Conservation (phyloP, 177 flowering plant species). For the Vitis hybrid region DNA sequence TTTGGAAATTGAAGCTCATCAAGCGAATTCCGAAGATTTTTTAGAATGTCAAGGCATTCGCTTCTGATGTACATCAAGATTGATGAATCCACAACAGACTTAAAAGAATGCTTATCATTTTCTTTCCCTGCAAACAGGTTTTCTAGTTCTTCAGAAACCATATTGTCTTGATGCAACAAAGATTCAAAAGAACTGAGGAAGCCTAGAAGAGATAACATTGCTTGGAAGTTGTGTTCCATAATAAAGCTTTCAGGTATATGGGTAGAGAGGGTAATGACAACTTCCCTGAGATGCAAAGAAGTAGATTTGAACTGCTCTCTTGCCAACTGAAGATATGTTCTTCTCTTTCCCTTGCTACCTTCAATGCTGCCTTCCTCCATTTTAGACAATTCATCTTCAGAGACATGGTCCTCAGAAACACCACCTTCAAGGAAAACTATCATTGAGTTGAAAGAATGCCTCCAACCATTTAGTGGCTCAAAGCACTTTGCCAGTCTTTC, state of each 20-base stretch:
- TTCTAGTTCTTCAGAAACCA: conserved; percentile 36
- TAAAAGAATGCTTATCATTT: not conserved
- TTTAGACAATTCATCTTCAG: conserved; percentile 35
- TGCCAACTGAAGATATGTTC: conserved; percentile 36
- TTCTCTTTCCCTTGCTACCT: not conserved
- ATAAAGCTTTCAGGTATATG: conserved; percentile 41
- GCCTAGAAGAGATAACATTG: conserved; percentile 23
- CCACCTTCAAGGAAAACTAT: conserved; percentile 50
- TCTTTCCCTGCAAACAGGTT: not conserved
- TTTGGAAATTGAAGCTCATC: conserved; percentile 5
- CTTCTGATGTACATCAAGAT: not conserved
- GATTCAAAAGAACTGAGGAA: conserved; percentile 34
- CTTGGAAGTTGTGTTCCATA: conserved; percentile 15
- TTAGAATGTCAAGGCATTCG: conserved; percentile 14
- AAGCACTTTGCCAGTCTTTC: conserved; percentile 36
- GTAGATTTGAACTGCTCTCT: too few relatives aligned
- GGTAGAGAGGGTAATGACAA: conserved; percentile 28
- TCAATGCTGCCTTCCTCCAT: not conserved
- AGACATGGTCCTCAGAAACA: conserved; percentile 37
- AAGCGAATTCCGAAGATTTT: conserved; percentile 5
- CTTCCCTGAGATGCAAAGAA: too few relatives aligned
- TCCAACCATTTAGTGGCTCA: conserved; percentile 46
- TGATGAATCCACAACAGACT: not conserved
- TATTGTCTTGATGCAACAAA: conserved; percentile 23
- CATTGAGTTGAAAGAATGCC: conserved; percentile 34